Percentiles rank a stretch among this genome's conserved stretches.
Evolutionary conservation across 2,329 filamentous ascomycete species (phyloP).

Genomic region (Penicillium sp.): DNA sequence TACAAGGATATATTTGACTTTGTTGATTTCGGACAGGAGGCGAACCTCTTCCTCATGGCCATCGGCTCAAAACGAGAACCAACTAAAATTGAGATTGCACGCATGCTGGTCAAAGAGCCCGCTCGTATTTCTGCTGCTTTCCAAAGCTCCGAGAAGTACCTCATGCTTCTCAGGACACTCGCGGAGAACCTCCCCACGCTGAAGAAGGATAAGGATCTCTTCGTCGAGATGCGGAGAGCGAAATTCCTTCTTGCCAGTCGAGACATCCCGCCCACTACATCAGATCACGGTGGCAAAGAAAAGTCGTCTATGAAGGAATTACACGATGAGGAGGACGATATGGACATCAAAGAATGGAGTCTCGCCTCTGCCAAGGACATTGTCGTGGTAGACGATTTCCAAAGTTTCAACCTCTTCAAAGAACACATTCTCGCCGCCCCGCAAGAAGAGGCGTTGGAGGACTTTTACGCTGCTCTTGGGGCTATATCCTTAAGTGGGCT

Average conservation of each 20-base stretch:
- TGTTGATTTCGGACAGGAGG: slow-evolving; percentile 85
- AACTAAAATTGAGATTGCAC: slow-evolving; percentile 78
- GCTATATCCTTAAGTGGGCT: slow-evolving; percentile 71
- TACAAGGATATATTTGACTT: slow-evolving; percentile 96
- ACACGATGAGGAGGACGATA: slow-evolving; percentile 59
- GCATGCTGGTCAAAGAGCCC: slow-evolving; percentile 78
- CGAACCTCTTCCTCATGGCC: slow-evolving; percentile 82
- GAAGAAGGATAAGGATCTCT: slow-evolving; percentile 75
- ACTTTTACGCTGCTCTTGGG: slow-evolving; percentile 79
- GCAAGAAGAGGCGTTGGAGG: slow-evolving; percentile 81
- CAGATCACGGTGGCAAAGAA: slow-evolving; percentile 17
- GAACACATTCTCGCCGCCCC: slow-evolving; percentile 79
- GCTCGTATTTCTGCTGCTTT: slow-evolving; percentile 76
- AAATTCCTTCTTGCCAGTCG: slow-evolving; percentile 80
- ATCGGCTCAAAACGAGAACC: slow-evolving; percentile 91
- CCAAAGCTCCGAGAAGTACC: slow-evolving; percentile 79
- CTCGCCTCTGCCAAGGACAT: slow-evolving; percentile 70
- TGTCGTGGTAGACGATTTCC: slow-evolving; percentile 82
- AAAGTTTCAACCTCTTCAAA: slow-evolving; percentile 85
- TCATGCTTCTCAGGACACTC: slow-evolving; percentile 75
- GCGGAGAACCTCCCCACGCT: slow-evolving; percentile 68
- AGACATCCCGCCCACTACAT: slow-evolving; percentile 54
- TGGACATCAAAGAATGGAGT: slow-evolving; percentile 72
- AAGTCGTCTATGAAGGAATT: slow-evolving; percentile 30
- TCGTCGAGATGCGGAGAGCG: slow-evolving; percentile 69